Base-by-base conservation (phyloP, 176 grass and related monocot genomes). In the Microstegium vimineum region DNA sequence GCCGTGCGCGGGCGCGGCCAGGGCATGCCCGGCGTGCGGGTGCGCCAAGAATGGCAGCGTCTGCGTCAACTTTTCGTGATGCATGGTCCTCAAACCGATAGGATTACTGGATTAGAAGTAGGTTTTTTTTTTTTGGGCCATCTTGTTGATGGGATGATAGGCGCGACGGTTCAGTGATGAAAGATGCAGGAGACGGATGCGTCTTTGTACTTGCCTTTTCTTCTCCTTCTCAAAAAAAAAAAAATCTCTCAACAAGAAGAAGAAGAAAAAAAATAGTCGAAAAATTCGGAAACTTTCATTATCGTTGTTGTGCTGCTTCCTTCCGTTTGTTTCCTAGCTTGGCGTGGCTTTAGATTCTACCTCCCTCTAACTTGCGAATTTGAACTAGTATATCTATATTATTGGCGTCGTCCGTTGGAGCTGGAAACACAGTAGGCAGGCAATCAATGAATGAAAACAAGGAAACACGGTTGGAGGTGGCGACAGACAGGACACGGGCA, bases 41-140 rank as follows among this genome's bases (percentile, higher is more conserved):
- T 82, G 71, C 74, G 57, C 65, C 71, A 92, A 91, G 60, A 91
- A 77, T 9, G 90, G 90, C 68, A 87, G 26, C 69, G 80, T 98
- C 66, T 71, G 79, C 83, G 84, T 98, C 74, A 98, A 94, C 78
- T 84, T 93, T 76, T 75, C 86, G n/a, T 98, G 86, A 91, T 13
- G 32, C n/a, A n/a, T n/a, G 35, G 7, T 28, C 1, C 9, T 12
- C 17, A 22, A 23, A 36, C 51, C 20, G 22, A 57, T 57, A 23
- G 52, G 66, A 34, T 77, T 10, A 71, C 73, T 57, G 57, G 63
- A 79, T 74, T 76, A 85, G 77, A 63, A 63, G 34, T 85, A 64
- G 80, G 1, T 74, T 83, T 37, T 54, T 33, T 60, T 60, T 1
- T 51, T 12, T 23, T 56, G 43, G 70, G 2, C 45, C 45, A 47